A percentile compares a stretch with the other conserved stretches of the same genome.
Evolutionary conservation across 768 basidiomycete species (phyloP).

Genomic region (Suillus variegatus): DNA sequence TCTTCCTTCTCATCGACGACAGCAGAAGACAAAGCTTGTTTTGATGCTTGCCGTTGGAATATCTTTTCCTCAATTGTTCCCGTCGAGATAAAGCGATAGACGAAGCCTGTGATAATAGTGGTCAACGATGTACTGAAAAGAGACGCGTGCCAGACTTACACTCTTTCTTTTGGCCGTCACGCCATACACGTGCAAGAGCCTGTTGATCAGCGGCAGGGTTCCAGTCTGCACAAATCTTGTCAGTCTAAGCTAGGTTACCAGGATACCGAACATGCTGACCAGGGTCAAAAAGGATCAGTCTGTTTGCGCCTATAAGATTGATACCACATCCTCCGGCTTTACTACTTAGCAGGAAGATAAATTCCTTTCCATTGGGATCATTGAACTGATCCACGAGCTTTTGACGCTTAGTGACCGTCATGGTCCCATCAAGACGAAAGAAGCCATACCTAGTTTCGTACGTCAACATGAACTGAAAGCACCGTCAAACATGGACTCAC

Average conservation of each 20-base stretch:
- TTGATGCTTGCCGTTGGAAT: conserved; percentile 95
- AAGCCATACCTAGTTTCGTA: conserved; percentile 72
- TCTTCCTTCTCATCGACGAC: conserved; percentile 98
- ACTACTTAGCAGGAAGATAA: conserved; percentile 91
- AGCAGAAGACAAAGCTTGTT: conserved; percentile 96
- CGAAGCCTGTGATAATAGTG: conserved; percentile 65
- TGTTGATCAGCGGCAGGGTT: conserved; percentile 99
- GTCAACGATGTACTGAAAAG: background rate
- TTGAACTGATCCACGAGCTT: conserved; percentile 98
- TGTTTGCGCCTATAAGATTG: conserved; percentile 95
- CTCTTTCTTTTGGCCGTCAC: conserved; percentile 99
- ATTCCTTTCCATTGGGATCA: conserved; percentile 89
- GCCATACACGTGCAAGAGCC: conserved; percentile 97
- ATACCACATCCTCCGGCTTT: conserved; percentile 97
- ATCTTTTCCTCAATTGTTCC: conserved; percentile 99
- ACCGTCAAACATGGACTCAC: conserved; percentile 40
- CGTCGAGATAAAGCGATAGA: conserved; percentile 96
- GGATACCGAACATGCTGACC: conserved; percentile 46
- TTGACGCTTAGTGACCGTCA: conserved; percentile 89
- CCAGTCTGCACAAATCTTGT: conserved; percentile 66
- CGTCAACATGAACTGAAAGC: conserved; percentile 1
- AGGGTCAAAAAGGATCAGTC: conserved; percentile 94
- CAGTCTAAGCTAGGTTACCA: background rate
- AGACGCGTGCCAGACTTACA: conserved; percentile 52
- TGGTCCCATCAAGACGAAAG: conserved; percentile 93